phyloP scores from a whole-genome alignment of 306 rosid species.

The Chamaecrista fasciculata region DNA sequence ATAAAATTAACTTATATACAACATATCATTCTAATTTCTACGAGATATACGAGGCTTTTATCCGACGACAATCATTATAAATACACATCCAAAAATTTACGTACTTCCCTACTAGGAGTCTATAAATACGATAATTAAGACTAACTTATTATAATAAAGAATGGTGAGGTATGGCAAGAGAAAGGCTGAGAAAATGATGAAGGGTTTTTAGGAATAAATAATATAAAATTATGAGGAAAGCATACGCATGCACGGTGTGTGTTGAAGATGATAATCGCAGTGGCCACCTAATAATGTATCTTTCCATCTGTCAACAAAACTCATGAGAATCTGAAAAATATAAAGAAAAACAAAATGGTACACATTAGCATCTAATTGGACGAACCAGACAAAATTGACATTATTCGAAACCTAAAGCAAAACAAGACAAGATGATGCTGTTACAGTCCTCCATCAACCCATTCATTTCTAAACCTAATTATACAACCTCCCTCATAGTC shows the following conservation, averaged over 20 bases:
- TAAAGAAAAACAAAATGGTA: no score
- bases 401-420: neutral
- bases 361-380: neutral
- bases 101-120: neutral
- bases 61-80: no score
- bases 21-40: no score
- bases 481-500: no score
- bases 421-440: neutral
- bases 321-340: neutral
- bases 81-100: no score
- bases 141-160: neutral
- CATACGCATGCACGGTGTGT: neutral
- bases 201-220: no score
- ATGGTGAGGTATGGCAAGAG: no score
- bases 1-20: no score
- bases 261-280: neutral
- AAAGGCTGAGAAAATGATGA: no score
- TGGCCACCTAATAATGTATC: neutral
- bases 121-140: no score
- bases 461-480: neutral
- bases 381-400: neutral
- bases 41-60: no score
- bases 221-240: neutral
- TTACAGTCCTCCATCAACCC: neutral
- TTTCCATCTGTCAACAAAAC: conserved; percentile 1